Percentiles rank a stretch among this genome's conserved stretches.
Conservation (phyloP, 1,284 basidiomycete species). For the Mycena sp. region DNA sequence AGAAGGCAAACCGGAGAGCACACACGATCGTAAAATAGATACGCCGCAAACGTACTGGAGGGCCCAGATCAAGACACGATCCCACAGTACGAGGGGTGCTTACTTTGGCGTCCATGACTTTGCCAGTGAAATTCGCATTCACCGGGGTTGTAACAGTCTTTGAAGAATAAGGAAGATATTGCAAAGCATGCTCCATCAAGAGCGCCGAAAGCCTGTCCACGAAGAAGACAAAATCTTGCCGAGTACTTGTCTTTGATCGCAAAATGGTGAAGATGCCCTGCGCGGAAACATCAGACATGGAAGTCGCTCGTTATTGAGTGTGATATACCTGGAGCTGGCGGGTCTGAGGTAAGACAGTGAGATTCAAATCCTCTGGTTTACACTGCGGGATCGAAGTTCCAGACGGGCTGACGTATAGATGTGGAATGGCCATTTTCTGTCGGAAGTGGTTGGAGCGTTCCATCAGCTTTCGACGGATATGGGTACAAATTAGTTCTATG, state of each 20-base stretch:
- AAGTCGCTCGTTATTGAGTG: background rate
- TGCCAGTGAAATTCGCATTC: constrained; percentile 66
- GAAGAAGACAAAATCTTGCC: constrained; percentile 92
- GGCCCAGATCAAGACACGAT: constrained; percentile 15
- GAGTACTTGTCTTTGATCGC: constrained; percentile 73
- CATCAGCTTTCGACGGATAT: constrained; percentile 86
- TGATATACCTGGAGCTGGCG: constrained; percentile 77
- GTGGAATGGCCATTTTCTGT: constrained; percentile 70
- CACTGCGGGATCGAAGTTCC: constrained; percentile 45
- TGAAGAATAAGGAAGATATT: constrained; percentile 76
- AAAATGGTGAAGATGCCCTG: constrained; percentile 92
- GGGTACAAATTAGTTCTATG: constrained; percentile 93
- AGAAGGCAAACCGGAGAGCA: constrained; percentile 24
- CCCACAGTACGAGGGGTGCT: constrained; percentile 18
- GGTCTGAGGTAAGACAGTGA: constrained; percentile 82
- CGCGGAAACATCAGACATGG: background rate
- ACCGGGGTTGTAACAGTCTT: constrained; percentile 78
- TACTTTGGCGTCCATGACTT: constrained; percentile 68
- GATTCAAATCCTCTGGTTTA: constrained; percentile 56
- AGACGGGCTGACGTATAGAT: constrained; percentile 44
- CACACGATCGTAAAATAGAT: constrained; percentile 84
- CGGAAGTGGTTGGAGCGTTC: constrained; percentile 81
- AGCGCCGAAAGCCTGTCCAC: constrained; percentile 87
- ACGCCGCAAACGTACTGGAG: constrained; percentile 79
- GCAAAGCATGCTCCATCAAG: constrained; percentile 87